A percentile compares a stretch with the other conserved stretches of the same genome.
Evolutionary conservation across 1,284 basidiomycete genomes (phyloP).

Genomic region (Coniophora puteana): DNA sequence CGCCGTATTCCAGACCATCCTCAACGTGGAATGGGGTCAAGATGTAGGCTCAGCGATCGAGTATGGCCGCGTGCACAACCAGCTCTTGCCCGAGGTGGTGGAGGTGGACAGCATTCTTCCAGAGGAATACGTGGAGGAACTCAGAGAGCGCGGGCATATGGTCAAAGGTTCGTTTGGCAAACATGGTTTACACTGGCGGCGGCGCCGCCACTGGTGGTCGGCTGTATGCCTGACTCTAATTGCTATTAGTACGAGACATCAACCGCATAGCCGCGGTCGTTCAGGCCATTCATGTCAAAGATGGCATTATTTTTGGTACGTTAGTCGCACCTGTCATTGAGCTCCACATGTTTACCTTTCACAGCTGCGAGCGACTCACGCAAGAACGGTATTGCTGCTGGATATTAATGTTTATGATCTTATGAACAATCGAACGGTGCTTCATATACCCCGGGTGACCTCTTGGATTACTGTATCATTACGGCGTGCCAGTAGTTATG

Average conservation of each 20-base stretch:
- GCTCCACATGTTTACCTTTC: too few species aligned
- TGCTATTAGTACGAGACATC: conserved; percentile 39
- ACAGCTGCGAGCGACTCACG: conserved; percentile 80
- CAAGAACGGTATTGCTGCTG: conserved; percentile 80
- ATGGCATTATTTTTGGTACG: conserved; percentile 59
- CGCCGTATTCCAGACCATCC: conserved; percentile 74
- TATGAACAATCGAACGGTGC: too few species aligned
- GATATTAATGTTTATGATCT: conserved; percentile 58
- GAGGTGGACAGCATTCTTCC: conserved; percentile 67
- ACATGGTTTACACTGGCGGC: conserved; percentile 4
- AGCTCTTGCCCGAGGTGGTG: conserved; percentile 70
- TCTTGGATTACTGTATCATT: too few species aligned
- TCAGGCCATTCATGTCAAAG: conserved; percentile 62
- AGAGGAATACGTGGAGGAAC: conserved; percentile 45
- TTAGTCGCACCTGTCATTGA: conserved; percentile 7
- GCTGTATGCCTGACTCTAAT: too few species aligned
- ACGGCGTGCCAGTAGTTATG: too few species aligned
- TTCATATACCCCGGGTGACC: too few species aligned
- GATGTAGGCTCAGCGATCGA: conserved; percentile 83
- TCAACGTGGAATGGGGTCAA: conserved; percentile 83
- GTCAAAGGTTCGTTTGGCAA: conserved; percentile 54
- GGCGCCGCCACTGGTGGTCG: conserved; percentile 6
- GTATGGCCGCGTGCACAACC: conserved; percentile 86
- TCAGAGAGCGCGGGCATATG: conserved; percentile 68
- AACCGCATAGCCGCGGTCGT: conserved; percentile 66